Base-by-base conservation (phyloP, 345 rosid species). In the Gossypium longicalyx region DNA sequence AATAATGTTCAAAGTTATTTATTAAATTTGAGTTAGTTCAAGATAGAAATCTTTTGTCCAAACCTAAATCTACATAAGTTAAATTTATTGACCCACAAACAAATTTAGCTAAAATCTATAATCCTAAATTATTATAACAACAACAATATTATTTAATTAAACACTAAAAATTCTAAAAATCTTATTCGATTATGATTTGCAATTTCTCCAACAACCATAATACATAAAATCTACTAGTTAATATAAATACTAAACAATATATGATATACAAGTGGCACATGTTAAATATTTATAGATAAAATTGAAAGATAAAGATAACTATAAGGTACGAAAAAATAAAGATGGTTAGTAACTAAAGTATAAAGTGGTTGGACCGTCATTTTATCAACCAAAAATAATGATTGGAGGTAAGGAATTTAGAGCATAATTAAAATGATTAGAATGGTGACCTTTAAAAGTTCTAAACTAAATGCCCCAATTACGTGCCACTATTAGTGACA, bases 291-390 rank as follows among this genome's bases (percentile, higher is more conserved):
- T 12, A 58, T 58, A 22, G 62, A 22, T 23, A 51, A 69, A 69
- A 58, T 69, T 69, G 45, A 51, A 51, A 27, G 12, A 9, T 51
- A 51, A 69, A 45, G 34, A 8, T 16, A 51, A 4, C 7, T 47
- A 23, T 58, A 57, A 67, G 38, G 22, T 56, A 20, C 19, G 22
- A 27, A 56, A 34, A 54, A 67, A 25, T 23, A 19, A 25, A 66
- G 65, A 70, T 38, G 62, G 80, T 44, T 70, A 71, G 75, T 48
- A 80, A 80, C 52, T 58, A 77, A 76, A 67, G 69, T 62, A 15
- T 47, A 23, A 62, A 77, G 84, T 81, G 73, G 86, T 77, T 83
- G 81, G 68, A 67, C 71, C 53, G 61, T 81, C 84, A 79, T 71
- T 49, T 48, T 69, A 69, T 77, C 68, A 79, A 65, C 74, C 68